A percentile compares a stretch with the other conserved stretches of the same genome.
phyloP scores from a whole-genome alignment of 805 yeast species.

The Kodamaea restingae region DNA sequence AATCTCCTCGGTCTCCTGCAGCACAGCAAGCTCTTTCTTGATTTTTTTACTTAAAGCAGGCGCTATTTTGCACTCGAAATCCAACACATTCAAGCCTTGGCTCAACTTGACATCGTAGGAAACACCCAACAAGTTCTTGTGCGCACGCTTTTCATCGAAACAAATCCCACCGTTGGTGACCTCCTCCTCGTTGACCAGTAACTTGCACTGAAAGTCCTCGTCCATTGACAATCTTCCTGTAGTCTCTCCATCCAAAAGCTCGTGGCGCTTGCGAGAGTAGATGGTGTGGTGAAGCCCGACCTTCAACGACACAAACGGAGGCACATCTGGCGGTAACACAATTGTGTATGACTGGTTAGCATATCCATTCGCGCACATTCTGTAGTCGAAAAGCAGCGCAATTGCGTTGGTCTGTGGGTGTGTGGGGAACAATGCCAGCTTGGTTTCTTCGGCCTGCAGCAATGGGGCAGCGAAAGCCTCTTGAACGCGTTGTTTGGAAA shows the following conservation, averaged over 20 bases:
- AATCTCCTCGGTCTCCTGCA: slow-evolving; percentile 22
- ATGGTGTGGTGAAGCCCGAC: slow-evolving; percentile 33
- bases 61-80: slow-evolving; percentile 39
- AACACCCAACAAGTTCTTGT: slow-evolving; percentile 19
- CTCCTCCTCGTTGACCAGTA: slow-evolving; percentile 37
- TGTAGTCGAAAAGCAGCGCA: slow-evolving; percentile 35
- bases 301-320: slow-evolving; percentile 32
- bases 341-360: slow-evolving; percentile 36
- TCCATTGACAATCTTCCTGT: slow-evolving; percentile 13
- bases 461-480: slow-evolving; percentile 14
- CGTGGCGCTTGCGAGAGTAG: slow-evolving; percentile 28
- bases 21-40: slow-evolving; percentile 20
- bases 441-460: slow-evolving; percentile 23
- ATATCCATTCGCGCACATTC: slow-evolving; percentile 36
- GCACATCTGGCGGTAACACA: slow-evolving; percentile 34
- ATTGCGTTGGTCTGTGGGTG: slow-evolving; percentile 20
- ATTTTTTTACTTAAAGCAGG: slow-evolving; percentile 37
- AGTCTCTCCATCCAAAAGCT: slow-evolving; percentile 31
- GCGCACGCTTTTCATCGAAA: slow-evolving; percentile 22
- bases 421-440: slow-evolving; percentile 31
- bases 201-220: slow-evolving; percentile 40
- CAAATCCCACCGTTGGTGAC: slow-evolving; percentile 30
- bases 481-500: slow-evolving; percentile 10
- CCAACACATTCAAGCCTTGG: slow-evolving; percentile 37
- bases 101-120: slow-evolving; percentile 38